Conservation (phyloP, 768 basidiomycete genomes). For the Mycena chlorophos region DNA sequence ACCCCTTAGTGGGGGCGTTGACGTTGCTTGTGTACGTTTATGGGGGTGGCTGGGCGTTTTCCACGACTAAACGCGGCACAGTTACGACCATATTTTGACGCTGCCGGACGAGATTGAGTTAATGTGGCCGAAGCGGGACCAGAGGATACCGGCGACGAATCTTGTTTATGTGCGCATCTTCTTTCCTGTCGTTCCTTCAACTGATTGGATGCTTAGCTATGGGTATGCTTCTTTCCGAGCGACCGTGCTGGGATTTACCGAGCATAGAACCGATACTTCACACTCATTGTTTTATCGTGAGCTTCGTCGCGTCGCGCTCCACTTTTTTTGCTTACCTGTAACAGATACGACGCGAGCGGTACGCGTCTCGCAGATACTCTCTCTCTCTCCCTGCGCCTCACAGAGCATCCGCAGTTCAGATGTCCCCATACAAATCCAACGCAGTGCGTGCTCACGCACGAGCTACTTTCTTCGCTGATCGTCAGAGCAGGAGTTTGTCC, state of each 20-base stretch:
- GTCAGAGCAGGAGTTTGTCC: constrained; percentile 4
- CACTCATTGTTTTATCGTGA: constrained; percentile 9
- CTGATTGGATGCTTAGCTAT: background rate
- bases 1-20: constrained; percentile 12
- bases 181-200: background rate
- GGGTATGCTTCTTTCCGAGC: background rate
- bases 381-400: background rate
- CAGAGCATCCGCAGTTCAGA: constrained; percentile 2
- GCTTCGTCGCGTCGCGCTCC: background rate
- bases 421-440: constrained; percentile 13
- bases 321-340: background rate
- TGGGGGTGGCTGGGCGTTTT: too few species aligned
- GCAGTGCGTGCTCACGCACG: constrained; percentile 1
- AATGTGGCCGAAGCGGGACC: constrained; percentile 13
- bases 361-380: background rate
- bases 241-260: background rate
- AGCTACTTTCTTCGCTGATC: background rate
- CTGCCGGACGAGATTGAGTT: constrained; percentile 15
- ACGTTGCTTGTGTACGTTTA: constrained; percentile 13
- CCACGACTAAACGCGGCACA: too few species aligned
- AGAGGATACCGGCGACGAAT: constrained; percentile 4
- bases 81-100: constrained; percentile 17
- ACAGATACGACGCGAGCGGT: constrained; percentile 17
- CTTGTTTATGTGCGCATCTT: constrained; percentile 9
- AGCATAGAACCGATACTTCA: constrained; percentile 19